Base-by-base conservation (phyloP, 2,329 filamentous ascomycete species). In the Basipetospora sp. region DNA sequence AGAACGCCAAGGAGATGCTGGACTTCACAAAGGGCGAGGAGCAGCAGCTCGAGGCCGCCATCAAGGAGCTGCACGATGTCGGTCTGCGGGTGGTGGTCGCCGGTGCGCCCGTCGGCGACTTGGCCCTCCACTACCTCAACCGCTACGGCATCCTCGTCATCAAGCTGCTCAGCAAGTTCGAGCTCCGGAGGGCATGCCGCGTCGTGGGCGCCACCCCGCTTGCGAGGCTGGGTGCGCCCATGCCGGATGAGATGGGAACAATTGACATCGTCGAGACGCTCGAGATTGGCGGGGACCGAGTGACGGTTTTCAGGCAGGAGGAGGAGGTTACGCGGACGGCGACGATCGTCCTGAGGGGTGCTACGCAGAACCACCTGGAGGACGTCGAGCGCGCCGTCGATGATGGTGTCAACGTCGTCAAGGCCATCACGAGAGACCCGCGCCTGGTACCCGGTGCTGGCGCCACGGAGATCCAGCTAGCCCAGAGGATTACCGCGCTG, bases 231-330 rank as follows among this genome's bases (percentile, higher is more conserved):
- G 90, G 90, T 46, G 90, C 92, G 13, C 90, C 90, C 31, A 98
- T 98, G 90, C 90, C 92, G n/a, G 90, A 98, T 50, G 90, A 98
- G 69, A 96, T 94, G 87, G 90, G 90, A 46, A 80, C 64, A 50
- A 77, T 98, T 45, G 90, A 98, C 56, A 61, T 98, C 41, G 90
- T 98, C 22, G 90, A 98, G 71, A 96, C 92, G 2, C 71, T 92
- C 31, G 90, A 98, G 63, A 96, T 98, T 56, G 90, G 90, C 46
- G 90, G 90, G 49, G 90, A 98, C 66, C 81, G 90, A 44, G 92
- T 98, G 42, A 98, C 90, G 30, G 88, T 98, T 42, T 98, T 98
- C 74, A 74, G 92, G 52, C 90, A 98, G 69, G 90, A 98, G 59
- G 78, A 85, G 53, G 85, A 94, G 50, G 73, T 78, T 39, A 96